A percentile compares a stretch with the other conserved stretches of the same genome.
These are phyloP conservation scores for Geotrichum ghanense DNA, from an alignment of 805 yeast genomes.

Conservation along the genomic window DNA sequence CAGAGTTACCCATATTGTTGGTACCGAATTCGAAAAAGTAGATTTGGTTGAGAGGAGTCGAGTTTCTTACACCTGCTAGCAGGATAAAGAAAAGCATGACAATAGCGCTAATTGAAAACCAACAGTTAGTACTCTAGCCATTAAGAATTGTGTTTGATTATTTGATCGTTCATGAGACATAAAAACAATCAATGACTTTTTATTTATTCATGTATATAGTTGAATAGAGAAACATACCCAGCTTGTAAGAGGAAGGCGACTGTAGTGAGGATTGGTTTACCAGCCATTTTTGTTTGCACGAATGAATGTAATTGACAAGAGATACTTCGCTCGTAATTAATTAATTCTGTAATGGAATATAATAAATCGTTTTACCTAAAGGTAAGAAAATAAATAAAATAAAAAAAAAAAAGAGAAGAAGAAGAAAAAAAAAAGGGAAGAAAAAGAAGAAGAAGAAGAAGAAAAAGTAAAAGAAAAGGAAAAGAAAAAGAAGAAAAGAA, in stretches of 20 bases:
- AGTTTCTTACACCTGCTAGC: conserved; percentile 49
- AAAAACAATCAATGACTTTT: no score
- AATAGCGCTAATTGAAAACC: conserved; percentile 28
- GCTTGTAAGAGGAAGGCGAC: conserved; percentile 26
- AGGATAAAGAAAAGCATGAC: conserved; percentile 50
- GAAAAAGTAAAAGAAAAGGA: no score
- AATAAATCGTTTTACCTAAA: no score
- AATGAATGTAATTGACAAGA: no score
- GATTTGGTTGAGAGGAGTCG: conserved; percentile 47
- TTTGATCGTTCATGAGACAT: neutral
- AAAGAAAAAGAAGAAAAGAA: no score
- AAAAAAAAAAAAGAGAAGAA: no score
- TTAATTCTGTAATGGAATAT: no score
- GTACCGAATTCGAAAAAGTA: conserved; percentile 80
- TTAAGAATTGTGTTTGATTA: neutral
- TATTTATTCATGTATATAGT: no score
- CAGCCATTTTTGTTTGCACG: conserved; percentile 7
- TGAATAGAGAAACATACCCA: conserved; percentile 21
- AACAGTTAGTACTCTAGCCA: neutral
- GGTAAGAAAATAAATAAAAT: no score
- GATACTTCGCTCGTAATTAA: no score
- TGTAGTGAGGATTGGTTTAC: conserved; percentile 23
- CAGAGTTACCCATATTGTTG: conserved; percentile 31
- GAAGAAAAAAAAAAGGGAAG: no score
- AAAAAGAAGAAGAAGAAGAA: no score